Evolutionary conservation across 768 basidiomycete species (phyloP).

Genomic region (Tylopilus subfusipes): DNA sequence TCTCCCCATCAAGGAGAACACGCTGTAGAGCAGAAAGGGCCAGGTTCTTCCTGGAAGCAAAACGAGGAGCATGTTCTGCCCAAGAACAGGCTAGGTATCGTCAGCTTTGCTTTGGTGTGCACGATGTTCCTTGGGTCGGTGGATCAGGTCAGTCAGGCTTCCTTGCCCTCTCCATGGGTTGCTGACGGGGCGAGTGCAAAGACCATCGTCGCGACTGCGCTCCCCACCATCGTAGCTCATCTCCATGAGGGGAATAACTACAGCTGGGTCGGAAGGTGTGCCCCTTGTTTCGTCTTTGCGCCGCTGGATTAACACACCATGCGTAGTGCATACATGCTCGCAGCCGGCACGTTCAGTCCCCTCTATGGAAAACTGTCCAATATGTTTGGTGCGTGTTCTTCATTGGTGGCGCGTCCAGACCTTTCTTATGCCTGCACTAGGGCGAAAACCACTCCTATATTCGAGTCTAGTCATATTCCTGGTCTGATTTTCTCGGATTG

Average conservation of each 20-base stretch:
- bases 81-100: conserved; percentile 14
- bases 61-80: conserved; percentile 52
- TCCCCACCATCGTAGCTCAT: conserved; percentile 64
- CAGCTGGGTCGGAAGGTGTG: conserved; percentile 65
- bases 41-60: conserved; percentile 50
- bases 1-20: neutral
- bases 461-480: conserved; percentile 63
- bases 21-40: conserved; percentile 9
- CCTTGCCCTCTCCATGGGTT: neutral
- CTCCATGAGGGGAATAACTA: conserved; percentile 62
- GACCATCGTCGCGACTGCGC: conserved; percentile 66
- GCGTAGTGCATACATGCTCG: conserved; percentile 66
- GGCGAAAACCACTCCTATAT: conserved; percentile 69
- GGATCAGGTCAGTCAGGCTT: conserved; percentile 44
- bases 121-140: conserved; percentile 41
- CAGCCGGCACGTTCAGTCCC: conserved; percentile 61
- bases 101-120: conserved; percentile 24
- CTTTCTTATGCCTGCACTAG: conserved; percentile 23
- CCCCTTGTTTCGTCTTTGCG: neutral
- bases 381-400: conserved; percentile 32
- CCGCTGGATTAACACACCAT: neutral
- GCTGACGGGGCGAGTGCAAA: conserved; percentile 16
- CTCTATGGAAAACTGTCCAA: conserved; percentile 78
- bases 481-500: neutral
- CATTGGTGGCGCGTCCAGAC: neutral